Conservation (phyloP, 1,284 basidiomycete species). For the Ceratobasidium sp. region DNA sequence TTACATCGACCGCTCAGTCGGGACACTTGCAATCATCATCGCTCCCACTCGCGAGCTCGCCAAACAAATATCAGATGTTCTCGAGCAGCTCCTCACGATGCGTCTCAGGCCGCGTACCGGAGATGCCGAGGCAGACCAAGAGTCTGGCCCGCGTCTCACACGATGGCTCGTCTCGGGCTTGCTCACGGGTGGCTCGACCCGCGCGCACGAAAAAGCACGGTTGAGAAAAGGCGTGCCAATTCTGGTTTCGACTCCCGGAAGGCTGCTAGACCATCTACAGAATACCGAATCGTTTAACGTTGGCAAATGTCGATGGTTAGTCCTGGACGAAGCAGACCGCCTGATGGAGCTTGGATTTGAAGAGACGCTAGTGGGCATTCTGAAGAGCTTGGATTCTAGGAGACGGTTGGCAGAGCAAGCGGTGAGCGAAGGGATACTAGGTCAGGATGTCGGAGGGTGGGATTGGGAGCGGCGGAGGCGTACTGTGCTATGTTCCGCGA, state of each 20-base stretch:
- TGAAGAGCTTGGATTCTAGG: constrained; percentile 85
- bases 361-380: constrained; percentile 78
- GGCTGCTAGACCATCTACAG: constrained; percentile 79
- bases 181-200: constrained; percentile 81
- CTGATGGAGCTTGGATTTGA: constrained; percentile 78
- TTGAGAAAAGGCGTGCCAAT: constrained; percentile 79
- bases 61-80: constrained; percentile 86
- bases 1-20: constrained; percentile 86
- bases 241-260: constrained; percentile 75
- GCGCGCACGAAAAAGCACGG: constrained; percentile 78
- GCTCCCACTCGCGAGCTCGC: constrained; percentile 96
- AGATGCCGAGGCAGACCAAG: constrained; percentile 56
- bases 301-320: constrained; percentile 93
- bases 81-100: constrained; percentile 73
- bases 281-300: constrained; percentile 91
- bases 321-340: constrained; percentile 97
- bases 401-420: constrained; percentile 77
- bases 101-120: constrained; percentile 73
- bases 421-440: constrained; percentile 71
- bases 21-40: constrained; percentile 94
- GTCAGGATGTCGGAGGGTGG: constrained; percentile 75
- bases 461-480: constrained; percentile 81
- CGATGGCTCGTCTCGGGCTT: constrained; percentile 96
- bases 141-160: constrained; percentile 65
- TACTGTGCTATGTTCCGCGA: constrained; percentile 96